phyloP scores from a whole-genome alignment of 139 green algal genomes.

The Tetradesmus obliquus region DNA sequence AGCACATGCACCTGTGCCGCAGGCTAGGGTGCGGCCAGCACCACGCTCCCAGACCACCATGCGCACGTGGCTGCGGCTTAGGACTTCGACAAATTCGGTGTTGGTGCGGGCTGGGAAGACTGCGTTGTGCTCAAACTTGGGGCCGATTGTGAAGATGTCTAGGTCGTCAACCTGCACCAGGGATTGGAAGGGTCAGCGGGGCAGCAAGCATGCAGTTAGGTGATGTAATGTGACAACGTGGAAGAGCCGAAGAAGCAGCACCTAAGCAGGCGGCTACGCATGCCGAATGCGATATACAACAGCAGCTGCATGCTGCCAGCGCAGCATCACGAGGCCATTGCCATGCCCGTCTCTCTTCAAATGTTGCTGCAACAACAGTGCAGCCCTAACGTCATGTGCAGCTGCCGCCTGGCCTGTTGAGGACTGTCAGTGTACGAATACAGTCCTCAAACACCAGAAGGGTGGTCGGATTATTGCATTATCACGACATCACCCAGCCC shows the following conservation, averaged over 20 bases:
- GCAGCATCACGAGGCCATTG: too few species aligned
- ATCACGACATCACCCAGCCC: slow-evolving; percentile 8
- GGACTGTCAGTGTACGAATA: slow-evolving; percentile 68
- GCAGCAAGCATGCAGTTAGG: neutral
- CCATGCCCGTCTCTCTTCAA: too few species aligned
- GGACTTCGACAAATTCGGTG: slow-evolving; percentile 93
- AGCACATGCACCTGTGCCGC: slow-evolving; percentile 97
- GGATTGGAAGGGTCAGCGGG: neutral
- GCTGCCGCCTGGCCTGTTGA: neutral
- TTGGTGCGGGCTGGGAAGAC: slow-evolving; percentile 96
- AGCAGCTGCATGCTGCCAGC: too few species aligned
- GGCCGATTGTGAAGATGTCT: slow-evolving; percentile 66
- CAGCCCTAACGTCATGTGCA: too few species aligned
- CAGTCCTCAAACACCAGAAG: slow-evolving; percentile 25
- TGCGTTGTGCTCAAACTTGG: slow-evolving; percentile 91
- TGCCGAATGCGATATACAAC: too few species aligned
- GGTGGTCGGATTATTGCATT: neutral
- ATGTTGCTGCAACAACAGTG: too few species aligned
- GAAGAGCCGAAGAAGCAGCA: too few species aligned
- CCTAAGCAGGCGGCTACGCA: too few species aligned
- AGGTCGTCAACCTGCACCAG: slow-evolving; percentile 79
- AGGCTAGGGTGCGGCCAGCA: slow-evolving; percentile 96
- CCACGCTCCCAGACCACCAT: slow-evolving; percentile 99
- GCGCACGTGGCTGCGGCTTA: slow-evolving; percentile 79
- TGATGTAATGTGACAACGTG: too few species aligned